phyloP scores from a whole-genome alignment of 1,139 yeast species.

The Hyphopichia buzzinii region DNA sequence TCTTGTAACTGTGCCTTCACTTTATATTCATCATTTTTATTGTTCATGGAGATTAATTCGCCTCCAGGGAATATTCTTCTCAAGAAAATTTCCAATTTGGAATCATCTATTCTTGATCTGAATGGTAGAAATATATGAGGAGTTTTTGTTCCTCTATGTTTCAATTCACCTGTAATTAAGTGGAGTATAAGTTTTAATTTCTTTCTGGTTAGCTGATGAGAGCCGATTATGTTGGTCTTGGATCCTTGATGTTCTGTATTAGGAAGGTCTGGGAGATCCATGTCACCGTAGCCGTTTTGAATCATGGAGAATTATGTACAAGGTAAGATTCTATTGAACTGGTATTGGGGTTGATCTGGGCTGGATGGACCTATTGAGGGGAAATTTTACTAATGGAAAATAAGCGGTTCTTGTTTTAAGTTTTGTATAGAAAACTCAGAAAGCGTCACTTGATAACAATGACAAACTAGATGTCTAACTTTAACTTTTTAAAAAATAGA shows the following conservation, averaged over 20 bases:
- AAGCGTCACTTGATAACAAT: too few relatives aligned
- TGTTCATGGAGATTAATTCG: conserved; percentile 27
- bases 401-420: too few relatives aligned
- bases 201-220: conserved; percentile 55
- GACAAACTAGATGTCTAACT: too few relatives aligned
- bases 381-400: too few relatives aligned
- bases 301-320: too few relatives aligned
- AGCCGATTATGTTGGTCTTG: background rate
- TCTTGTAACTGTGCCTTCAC: conserved; percentile 36
- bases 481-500: too few relatives aligned
- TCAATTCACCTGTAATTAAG: conserved; percentile 62
- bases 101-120: conserved; percentile 61
- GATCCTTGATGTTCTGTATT: conserved; percentile 5
- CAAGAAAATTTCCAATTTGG: conserved; percentile 52
- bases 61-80: conserved; percentile 54
- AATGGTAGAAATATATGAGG: conserved; percentile 70
- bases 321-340: too few relatives aligned
- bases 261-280: conserved; percentile 18
- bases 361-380: too few relatives aligned
- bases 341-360: too few relatives aligned
- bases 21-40: conserved; percentile 25
- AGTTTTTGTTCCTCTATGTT: conserved; percentile 53
- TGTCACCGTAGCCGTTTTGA: conserved; percentile 8
- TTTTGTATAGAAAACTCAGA: too few relatives aligned
- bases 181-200: conserved; percentile 65